These are phyloP conservation scores for Cyclotella kingstonii DNA, from an alignment of 108 stramenopile species.

Conservation along the genomic window DNA sequence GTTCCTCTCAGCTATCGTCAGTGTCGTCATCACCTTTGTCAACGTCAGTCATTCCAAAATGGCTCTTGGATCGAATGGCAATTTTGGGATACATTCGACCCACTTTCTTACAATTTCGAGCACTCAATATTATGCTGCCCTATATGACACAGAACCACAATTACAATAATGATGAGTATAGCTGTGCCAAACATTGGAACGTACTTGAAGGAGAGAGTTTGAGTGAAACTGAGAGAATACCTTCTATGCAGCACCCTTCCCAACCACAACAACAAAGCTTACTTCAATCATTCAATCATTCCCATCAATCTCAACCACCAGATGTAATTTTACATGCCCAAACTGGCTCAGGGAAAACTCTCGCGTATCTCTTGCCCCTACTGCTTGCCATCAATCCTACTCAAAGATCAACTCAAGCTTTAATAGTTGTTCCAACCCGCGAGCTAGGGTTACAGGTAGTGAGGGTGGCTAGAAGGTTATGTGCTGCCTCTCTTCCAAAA, in stretches of 20 bases:
- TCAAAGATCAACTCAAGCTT: slow-evolving; percentile 56
- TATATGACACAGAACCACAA: too few species aligned
- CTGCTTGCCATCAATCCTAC: slow-evolving; percentile 50
- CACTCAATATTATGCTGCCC: neutral
- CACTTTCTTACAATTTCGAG: neutral
- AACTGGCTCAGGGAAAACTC: slow-evolving; percentile 81
- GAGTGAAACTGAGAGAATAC: neutral
- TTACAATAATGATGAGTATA: too few species aligned
- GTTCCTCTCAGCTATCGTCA: neutral
- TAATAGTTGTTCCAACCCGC: slow-evolving; percentile 91
- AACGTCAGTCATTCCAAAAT: neutral
- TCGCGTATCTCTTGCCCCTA: slow-evolving; percentile 73
- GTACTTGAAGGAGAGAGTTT: too few species aligned
- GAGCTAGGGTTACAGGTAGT: slow-evolving; percentile 95
- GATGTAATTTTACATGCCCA: slow-evolving; percentile 85
- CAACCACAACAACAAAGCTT: neutral
- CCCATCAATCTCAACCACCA: slow-evolving; percentile 18
- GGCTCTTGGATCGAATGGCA: neutral
- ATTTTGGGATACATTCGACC: neutral
- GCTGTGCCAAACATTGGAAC: too few species aligned
- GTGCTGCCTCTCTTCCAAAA: slow-evolving; percentile 25
- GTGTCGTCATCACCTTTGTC: neutral
- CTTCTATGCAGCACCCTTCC: too few species aligned
- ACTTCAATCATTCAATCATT: slow-evolving; percentile 1
- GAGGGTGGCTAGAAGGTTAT: slow-evolving; percentile 64